Base-by-base conservation (phyloP, 352 stramenopile species). In the Phytophthora crassamura region DNA sequence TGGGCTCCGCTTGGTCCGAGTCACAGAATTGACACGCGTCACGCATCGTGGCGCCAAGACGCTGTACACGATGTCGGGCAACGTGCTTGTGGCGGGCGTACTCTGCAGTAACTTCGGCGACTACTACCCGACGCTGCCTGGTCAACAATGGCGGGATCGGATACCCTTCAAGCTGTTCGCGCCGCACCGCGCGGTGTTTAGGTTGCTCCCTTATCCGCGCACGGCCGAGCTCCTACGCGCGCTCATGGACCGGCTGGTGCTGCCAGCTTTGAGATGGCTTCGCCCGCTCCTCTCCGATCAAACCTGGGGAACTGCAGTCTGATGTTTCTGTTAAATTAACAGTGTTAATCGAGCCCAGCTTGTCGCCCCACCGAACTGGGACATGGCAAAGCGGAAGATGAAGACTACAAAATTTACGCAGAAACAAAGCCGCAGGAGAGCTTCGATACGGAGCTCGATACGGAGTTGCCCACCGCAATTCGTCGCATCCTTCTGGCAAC, bases 61-160 rank as follows among this genome's bases (percentile, higher is more conserved):
- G 3, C 74, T 91, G 32, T 91, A 91, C 75, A 90, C 81, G 7
- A 81, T 67, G 35, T 74, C 73, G n/a, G 82, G 83, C 64, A 89
- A 84, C 45, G 16, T 91, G 41, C 77, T 93, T 49, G 79, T 91
- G 42, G 69, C 88, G 42, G 80, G 80, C 49, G 78, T 81, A 56
- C 67, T 91, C 39, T 93, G 84, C 64, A 90, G 82, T 63, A 93
- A 89, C 75, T 93, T 91, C 47, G 84, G 80, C 49, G 82, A 90
- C 69, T 77, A 78, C 39, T 93, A 93, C 39, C 80, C 77, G 20
- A 50, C 49, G 39, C 30, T 84, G 20, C 59, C 72, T 7, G 65
- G 66, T 38, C 46, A 63, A 41, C 64, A 56, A 54, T 66, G 39
- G 33, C 74, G 72, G 33, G 78, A 89, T 66, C 63, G 53, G 11